Percentiles rank a stretch among this genome's conserved stretches.
phyloP scores from a whole-genome alignment of 2,329 filamentous ascomycete genomes.

The Xylariaceae sp. region DNA sequence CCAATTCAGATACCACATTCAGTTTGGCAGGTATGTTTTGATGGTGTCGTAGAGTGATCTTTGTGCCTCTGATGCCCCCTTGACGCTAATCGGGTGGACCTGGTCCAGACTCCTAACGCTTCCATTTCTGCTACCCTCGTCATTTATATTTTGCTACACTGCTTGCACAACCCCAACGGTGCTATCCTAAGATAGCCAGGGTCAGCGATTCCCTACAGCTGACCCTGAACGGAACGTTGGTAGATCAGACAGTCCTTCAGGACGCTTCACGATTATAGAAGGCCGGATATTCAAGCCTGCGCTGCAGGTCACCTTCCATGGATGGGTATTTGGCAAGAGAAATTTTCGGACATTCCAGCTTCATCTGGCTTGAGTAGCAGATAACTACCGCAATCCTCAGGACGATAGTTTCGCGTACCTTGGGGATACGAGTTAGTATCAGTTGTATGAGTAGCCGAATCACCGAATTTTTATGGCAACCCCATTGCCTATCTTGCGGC shows the following conservation, averaged over 20 bases:
- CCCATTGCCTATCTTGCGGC: too few species aligned
- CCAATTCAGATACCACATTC: slow-evolving; percentile 23
- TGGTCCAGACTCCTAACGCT: too few species aligned
- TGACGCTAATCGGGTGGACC: too few species aligned
- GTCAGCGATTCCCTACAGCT: slow-evolving; percentile 63
- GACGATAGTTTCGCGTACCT: too few species aligned
- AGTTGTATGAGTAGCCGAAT: too few species aligned
- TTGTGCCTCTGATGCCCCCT: slow-evolving; percentile 2
- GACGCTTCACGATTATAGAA: slow-evolving; percentile 30
- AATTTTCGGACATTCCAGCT: slow-evolving; percentile 31
- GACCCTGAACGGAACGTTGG: slow-evolving; percentile 83
- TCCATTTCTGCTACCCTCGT: neutral
- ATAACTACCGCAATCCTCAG: too few species aligned
- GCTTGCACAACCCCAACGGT: slow-evolving; percentile 55
- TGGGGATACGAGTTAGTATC: too few species aligned
- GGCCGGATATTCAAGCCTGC: slow-evolving; percentile 26
- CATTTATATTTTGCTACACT: slow-evolving; percentile 6
- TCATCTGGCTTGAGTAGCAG: too few species aligned
- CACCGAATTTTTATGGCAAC: too few species aligned
- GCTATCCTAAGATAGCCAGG: slow-evolving; percentile 72
- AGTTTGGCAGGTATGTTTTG: slow-evolving; percentile 24
- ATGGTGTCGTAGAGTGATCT: neutral
- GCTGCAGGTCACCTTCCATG: slow-evolving; percentile 16
- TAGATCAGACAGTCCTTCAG: slow-evolving; percentile 44
- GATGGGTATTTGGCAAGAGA: slow-evolving; percentile 35